Conservation (phyloP, 371 early-diverging fungal species). For the Catenaria anguillulae region DNA sequence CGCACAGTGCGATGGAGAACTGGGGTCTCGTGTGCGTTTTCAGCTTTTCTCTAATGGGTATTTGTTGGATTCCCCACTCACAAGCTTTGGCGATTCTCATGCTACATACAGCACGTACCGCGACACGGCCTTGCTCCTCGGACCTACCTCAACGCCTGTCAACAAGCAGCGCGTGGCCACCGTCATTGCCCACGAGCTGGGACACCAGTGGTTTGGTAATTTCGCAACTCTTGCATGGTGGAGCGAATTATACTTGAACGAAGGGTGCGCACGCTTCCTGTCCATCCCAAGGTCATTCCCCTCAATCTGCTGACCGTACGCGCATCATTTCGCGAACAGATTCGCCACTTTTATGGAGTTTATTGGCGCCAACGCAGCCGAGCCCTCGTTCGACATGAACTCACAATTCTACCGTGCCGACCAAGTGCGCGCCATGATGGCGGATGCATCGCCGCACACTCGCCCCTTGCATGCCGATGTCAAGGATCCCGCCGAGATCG, state of each 20-base stretch:
- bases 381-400: not conserved
- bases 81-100: no score
- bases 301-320: constrained; percentile 58
- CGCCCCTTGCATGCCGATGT: constrained; percentile 87
- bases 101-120: no score
- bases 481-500: constrained; percentile 55
- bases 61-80: no score
- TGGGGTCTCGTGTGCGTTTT: not conserved
- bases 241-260: constrained; percentile 91
- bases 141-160: constrained; percentile 42
- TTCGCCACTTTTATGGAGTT: not conserved
- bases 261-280: constrained; percentile 93
- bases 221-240: constrained; percentile 85
- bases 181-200: constrained; percentile 84
- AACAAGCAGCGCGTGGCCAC: constrained; percentile 64
- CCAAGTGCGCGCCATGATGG: not conserved
- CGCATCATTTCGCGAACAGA: no score
- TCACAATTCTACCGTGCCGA: not conserved
- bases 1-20: constrained; percentile 3
- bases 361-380: constrained; percentile 1
- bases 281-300: constrained; percentile 66
- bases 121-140: constrained; percentile 51
- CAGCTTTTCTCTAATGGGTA: no score
- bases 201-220: constrained; percentile 97
- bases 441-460: constrained; percentile 48